Evolutionary conservation across 441 rosid genomes (phyloP).

Genomic region (Macaranga tanarius): DNA sequence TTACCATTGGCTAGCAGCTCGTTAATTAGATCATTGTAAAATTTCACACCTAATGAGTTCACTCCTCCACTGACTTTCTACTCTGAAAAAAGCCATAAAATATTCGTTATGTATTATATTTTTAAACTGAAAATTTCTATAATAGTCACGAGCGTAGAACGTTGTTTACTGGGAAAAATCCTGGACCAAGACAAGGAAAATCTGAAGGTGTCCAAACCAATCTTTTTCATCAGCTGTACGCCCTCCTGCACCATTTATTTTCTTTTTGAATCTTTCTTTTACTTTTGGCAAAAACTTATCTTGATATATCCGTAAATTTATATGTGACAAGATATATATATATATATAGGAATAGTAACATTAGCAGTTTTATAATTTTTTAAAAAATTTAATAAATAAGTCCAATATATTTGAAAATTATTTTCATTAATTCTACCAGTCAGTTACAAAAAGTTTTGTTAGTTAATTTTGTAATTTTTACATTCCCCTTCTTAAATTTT

Average conservation of each 20-base stretch:
- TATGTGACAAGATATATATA: no score
- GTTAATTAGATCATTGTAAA: slow-evolving; percentile 37
- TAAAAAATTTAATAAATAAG: no score
- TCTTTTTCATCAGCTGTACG: not conserved
- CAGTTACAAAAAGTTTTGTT: no score
- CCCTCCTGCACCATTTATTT: not conserved
- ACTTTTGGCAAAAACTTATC: no score
- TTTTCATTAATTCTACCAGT: no score
- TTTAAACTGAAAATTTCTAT: not conserved
- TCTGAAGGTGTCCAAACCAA: slow-evolving; percentile 14
- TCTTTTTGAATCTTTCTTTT: no score
- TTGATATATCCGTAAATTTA: no score
- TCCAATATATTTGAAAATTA: no score
- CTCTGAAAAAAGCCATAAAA: not conserved
- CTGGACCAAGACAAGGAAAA: slow-evolving; percentile 18
- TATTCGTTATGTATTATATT: not conserved
- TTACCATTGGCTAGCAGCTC: slow-evolving; percentile 42
- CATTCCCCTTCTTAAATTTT: no score
- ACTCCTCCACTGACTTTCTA: not conserved
- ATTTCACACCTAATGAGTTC: not conserved
- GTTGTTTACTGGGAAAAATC: not conserved
- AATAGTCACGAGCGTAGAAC: not conserved
- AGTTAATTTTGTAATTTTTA: no score
- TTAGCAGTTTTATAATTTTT: no score
- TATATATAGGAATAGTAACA: no score